Percentiles rank a stretch among this genome's conserved stretches.
phyloP scores from a whole-genome alignment of 257 asterid genomes.

The Nicotiana paniculata region DNA sequence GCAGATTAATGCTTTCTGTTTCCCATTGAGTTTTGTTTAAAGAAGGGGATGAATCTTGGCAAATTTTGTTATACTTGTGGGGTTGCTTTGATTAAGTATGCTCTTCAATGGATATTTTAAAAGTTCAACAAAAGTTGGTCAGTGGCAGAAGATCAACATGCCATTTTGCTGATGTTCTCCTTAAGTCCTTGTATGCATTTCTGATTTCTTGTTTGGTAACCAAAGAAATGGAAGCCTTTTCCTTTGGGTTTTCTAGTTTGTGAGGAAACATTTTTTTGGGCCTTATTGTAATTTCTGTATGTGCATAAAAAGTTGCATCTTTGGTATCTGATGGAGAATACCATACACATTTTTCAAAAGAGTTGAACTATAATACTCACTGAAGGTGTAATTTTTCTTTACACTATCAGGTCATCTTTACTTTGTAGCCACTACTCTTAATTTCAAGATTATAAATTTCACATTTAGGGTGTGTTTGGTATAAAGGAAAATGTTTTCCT shows the following conservation, averaged over 20 bases:
- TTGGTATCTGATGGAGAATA: too few relatives aligned
- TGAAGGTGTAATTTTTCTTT: too few relatives aligned
- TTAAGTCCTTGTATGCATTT: background rate
- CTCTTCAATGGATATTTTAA: background rate
- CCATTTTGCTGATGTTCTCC: background rate
- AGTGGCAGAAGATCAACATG: background rate
- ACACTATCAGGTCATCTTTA: too few relatives aligned
- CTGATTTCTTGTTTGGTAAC: background rate
- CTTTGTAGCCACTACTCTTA: too few relatives aligned
- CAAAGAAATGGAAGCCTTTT: background rate
- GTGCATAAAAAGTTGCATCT: background rate
- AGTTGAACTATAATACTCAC: too few relatives aligned
- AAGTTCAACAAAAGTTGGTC: background rate
- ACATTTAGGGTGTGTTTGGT: too few relatives aligned
- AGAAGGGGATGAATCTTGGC: background rate
- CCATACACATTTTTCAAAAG: too few relatives aligned
- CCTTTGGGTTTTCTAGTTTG: background rate
- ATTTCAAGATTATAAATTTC: too few relatives aligned
- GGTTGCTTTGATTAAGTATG: background rate
- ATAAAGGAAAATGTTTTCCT: too few relatives aligned
- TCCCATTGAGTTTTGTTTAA: background rate
- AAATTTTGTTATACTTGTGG: conserved; percentile 9
- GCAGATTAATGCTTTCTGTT: conserved; percentile 3
- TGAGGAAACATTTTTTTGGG: background rate
- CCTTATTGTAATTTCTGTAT: background rate